Conservation (phyloP, 2,329 filamentous ascomycete species). For the Macroventuria anomochaeta region DNA sequence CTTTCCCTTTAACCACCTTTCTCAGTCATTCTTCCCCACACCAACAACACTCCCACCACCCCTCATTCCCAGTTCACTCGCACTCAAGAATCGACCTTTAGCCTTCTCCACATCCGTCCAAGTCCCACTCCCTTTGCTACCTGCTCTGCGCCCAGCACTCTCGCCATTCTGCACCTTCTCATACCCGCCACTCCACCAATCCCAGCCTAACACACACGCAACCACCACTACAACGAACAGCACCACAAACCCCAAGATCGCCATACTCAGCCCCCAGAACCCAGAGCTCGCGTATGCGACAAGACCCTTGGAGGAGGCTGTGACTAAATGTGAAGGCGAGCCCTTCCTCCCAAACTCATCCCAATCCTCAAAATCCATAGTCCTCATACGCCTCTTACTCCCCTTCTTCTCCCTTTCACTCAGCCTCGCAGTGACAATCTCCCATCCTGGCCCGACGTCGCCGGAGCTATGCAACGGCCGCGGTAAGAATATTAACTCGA, state of each 20-base stretch:
- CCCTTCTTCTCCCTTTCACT: conserved; percentile 14
- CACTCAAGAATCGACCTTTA: conserved; percentile 32
- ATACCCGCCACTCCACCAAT: conserved; percentile 37
- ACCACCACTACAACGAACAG: conserved; percentile 36
- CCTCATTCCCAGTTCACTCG: conserved; percentile 38
- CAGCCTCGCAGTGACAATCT: conserved; percentile 34
- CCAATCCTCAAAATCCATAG: conserved; percentile 41
- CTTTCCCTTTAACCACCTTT: background rate
- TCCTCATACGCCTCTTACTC: conserved; percentile 1
- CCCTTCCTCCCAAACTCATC: conserved; percentile 40
- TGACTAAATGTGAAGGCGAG: conserved; percentile 29
- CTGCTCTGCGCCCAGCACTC: conserved; percentile 8
- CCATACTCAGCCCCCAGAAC: conserved; percentile 34
- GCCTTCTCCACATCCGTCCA: conserved; percentile 32
- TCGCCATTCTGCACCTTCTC: conserved; percentile 38
- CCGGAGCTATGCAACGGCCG: conserved; percentile 33
- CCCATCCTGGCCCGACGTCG: conserved; percentile 26
- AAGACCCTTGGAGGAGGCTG: conserved; percentile 17
- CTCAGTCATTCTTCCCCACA: conserved; percentile 44
- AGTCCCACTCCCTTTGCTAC: conserved; percentile 17
- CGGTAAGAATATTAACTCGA: conserved; percentile 37
- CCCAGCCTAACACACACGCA: conserved; percentile 36
- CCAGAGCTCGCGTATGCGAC: conserved; percentile 31
- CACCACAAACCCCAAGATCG: conserved; percentile 30
- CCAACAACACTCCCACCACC: conserved; percentile 37